Evolutionary conservation across 176 grass and related monocot genomes (phyloP).

Genomic region (Avena insularis): DNA sequence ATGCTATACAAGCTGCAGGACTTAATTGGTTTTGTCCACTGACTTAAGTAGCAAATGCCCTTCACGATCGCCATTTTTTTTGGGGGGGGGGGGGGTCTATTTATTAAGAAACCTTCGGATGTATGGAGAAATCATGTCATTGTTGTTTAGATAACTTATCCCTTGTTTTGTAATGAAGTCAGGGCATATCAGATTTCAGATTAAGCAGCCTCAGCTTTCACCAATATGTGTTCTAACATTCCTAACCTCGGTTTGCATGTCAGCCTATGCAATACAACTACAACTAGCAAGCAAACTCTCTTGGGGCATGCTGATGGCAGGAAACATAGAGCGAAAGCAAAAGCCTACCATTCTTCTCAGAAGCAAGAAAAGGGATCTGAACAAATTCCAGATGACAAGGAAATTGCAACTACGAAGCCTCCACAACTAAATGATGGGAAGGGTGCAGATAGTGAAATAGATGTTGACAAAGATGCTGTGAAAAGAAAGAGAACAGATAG

Average conservation of each 20-base stretch:
- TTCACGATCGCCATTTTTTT: background rate
- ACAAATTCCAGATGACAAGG: slow-evolving; percentile 49
- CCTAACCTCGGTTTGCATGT: slow-evolving; percentile 31
- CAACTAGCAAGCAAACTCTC: slow-evolving; percentile 91
- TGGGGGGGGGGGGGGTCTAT: too few relatives aligned
- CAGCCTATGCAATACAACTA: slow-evolving; percentile 92
- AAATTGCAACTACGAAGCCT: slow-evolving; percentile 31
- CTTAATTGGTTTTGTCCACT: background rate
- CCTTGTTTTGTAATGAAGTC: background rate
- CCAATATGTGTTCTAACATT: slow-evolving; percentile 4
- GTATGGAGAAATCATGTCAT: background rate
- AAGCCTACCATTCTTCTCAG: slow-evolving; percentile 83
- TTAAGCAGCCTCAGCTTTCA: background rate
- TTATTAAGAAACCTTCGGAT: background rate
- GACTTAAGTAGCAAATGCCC: background rate
- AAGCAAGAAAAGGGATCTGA: slow-evolving; percentile 56
- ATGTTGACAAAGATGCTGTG: slow-evolving; percentile 39
- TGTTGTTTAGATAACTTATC: background rate
- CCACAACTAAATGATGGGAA: slow-evolving; percentile 46
- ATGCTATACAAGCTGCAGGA: background rate
- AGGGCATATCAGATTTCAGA: background rate
- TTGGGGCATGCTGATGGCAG: slow-evolving; percentile 88
- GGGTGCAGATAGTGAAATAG: slow-evolving; percentile 23
- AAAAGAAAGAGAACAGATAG: slow-evolving; percentile 79
- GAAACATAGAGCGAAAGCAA: slow-evolving; percentile 96